Evolutionary conservation across 2,329 filamentous ascomycete genomes (phyloP).

Genomic region (Colletotrichum tofieldiae): DNA sequence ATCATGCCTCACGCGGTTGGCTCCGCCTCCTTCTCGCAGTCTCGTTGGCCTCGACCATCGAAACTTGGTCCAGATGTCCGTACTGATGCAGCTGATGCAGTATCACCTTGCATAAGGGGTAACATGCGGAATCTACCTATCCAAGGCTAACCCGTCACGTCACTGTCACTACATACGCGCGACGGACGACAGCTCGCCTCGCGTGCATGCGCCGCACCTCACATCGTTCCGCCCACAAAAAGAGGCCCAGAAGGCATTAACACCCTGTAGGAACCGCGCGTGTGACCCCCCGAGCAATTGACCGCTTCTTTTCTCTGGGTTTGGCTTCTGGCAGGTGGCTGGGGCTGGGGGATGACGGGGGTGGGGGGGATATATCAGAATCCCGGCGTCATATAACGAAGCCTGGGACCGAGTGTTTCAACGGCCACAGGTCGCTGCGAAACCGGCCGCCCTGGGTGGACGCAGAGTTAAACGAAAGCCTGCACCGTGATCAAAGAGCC

Average conservation of each 20-base stretch:
- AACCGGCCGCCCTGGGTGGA: slow-evolving; percentile 18
- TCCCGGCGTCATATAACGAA: slow-evolving; percentile 31
- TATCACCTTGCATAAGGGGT: slow-evolving; percentile 33
- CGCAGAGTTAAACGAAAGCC: not conserved
- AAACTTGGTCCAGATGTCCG: not conserved
- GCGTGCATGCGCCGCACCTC: slow-evolving; percentile 24
- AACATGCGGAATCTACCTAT: slow-evolving; percentile 17
- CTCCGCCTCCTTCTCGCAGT: not conserved
- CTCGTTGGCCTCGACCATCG: not conserved
- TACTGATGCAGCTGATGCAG: slow-evolving; percentile 8
- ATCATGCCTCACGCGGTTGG: slow-evolving; percentile 9
- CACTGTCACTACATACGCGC: slow-evolving; percentile 26
- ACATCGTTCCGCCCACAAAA: slow-evolving; percentile 14
- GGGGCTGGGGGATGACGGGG: slow-evolving; percentile 25
- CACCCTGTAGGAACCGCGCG: slow-evolving; percentile 19
- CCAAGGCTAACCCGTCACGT: slow-evolving; percentile 36
- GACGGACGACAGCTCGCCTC: slow-evolving; percentile 20
- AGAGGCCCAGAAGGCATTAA: not conserved
- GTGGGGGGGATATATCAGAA: slow-evolving; percentile 37
- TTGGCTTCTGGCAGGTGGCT: slow-evolving; percentile 23
- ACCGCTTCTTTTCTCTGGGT: slow-evolving; percentile 33
- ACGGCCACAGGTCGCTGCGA: slow-evolving; percentile 32
- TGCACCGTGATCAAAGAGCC: slow-evolving; percentile 10
- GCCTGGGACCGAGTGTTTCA: slow-evolving; percentile 38
- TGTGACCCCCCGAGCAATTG: slow-evolving; percentile 23